Evolutionary conservation across 2,329 filamentous ascomycete species (phyloP), one percentile per base, ranked within the genome.

Genomic region (Pseudogymnoascus sp.): DNA sequence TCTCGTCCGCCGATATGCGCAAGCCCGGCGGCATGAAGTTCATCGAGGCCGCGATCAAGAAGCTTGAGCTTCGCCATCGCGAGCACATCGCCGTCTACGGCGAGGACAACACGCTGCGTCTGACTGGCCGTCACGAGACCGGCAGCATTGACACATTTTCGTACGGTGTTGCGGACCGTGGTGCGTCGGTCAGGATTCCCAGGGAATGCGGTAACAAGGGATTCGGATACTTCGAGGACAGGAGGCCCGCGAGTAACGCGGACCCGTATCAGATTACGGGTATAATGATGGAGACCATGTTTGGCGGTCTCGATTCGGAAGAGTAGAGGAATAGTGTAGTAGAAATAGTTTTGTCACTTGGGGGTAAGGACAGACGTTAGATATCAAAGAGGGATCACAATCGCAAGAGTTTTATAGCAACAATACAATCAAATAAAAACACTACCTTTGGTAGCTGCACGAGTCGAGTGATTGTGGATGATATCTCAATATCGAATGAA

Each of bases 141-240:
- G 92, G 92, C 55, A 85, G 83, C 71, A 97, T 96, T 73, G 93
- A 99, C 74, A 84, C 89, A 76, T 99, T 99, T 85, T 87, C 86
- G 70, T 97, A 88, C 78, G 93, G 94, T 74, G 88, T 97, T 66
- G 94, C 94, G 76, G 93, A 97, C 87, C 92, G 94, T 78, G 94
- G 93, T 73, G 88, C 90, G 64, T 95, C 90, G 39, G 92, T 97
- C 72, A 91, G 94, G 76, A 94, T 99, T 70, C 92, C 92, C 71
- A 88, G 92, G 72, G 86, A 91, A 71, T 85, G 84, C 70, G 92
- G 89, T 59, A 87, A 89, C 74, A 90, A 96, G 77, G 91, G 91
- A 77, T 94, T 89, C 80, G 92, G 92, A 67, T 97, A 97, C 84
- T 96, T 97, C 69, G 92, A 97, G 78, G 88, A 92, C 68, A 84